These are phyloP conservation scores for Rachicladosporium sp. DNA, from an alignment of 2,329 filamentous ascomycete species.

Conservation along the genomic window DNA sequence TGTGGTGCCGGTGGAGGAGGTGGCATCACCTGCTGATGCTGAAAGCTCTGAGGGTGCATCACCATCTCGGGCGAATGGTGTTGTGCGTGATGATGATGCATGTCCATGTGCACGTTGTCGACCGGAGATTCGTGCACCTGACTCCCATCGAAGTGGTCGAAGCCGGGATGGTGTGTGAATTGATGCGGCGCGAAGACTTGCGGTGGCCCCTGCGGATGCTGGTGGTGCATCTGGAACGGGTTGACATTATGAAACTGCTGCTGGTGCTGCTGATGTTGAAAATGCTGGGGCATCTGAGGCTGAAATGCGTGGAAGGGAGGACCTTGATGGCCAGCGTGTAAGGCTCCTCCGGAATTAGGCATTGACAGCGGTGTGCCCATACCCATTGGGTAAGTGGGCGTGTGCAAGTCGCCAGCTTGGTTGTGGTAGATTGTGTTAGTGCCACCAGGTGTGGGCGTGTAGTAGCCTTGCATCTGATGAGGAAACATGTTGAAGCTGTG, in stretches of 20 bases:
- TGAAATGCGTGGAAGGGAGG: conserved; percentile 58
- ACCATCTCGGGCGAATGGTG: conserved; percentile 48
- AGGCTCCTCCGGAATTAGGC: conserved; percentile 53
- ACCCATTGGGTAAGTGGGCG: conserved; percentile 60
- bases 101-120: conserved; percentile 41
- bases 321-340: conserved; percentile 47
- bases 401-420: conserved; percentile 78
- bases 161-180: conserved; percentile 71
- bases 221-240: conserved; percentile 50
- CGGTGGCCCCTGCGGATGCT: conserved; percentile 14
- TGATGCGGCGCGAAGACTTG: conserved; percentile 60
- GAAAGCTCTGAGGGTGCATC: conserved; percentile 39
- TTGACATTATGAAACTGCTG: conserved; percentile 51
- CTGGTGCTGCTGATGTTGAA: conserved; percentile 31
- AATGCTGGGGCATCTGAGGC: conserved; percentile 44
- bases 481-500: conserved; percentile 69
- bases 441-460: conserved; percentile 74
- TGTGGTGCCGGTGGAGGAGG: conserved; percentile 24
- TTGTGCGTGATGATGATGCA: conserved; percentile 51
- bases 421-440: conserved; percentile 70
- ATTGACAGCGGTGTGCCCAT: conserved; percentile 74
- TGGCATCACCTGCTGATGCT: conserved; percentile 30
- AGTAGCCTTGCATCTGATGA: conserved; percentile 71
- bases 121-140: conserved; percentile 54
- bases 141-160: conserved; percentile 61